These are phyloP conservation scores for Blastobotrys mokoenaii DNA, from an alignment of 805 yeast species.

Conservation along the genomic window DNA sequence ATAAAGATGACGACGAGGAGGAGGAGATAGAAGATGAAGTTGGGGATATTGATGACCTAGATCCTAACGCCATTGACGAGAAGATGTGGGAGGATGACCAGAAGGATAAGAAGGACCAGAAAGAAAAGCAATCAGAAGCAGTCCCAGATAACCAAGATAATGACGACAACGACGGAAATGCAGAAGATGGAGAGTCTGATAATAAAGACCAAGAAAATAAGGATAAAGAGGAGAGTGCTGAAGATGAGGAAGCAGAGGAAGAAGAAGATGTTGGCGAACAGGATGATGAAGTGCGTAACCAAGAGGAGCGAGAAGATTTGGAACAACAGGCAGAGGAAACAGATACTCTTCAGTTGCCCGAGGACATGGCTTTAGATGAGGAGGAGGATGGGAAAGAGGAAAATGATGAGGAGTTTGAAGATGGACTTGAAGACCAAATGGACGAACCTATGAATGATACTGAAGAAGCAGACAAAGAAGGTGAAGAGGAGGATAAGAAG, in stretches of 20 bases:
- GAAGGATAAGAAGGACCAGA: conserved; percentile 46
- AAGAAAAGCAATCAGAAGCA: conserved; percentile 77
- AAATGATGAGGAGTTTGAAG: conserved; percentile 28
- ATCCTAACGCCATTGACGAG: conserved; percentile 92
- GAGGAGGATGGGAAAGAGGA: conserved; percentile 46
- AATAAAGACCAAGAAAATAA: conserved; percentile 31
- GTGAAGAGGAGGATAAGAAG: conserved; percentile 16
- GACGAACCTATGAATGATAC: conserved; percentile 29
- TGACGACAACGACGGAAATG: conserved; percentile 24
- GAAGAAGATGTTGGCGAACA: conserved; percentile 61
- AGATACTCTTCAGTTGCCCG: conserved; percentile 85
- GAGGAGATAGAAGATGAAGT: conserved; percentile 82
- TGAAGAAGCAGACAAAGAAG: conserved; percentile 16
- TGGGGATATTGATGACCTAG: conserved; percentile 81
- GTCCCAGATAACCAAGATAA: conserved; percentile 40
- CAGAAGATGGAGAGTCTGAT: conserved; percentile 26
- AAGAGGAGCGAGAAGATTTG: conserved; percentile 59
- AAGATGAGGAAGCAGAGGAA: conserved; percentile 44
- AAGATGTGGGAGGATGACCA: conserved; percentile 97
- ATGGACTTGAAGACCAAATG: conserved; percentile 26
- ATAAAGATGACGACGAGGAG: conserved; percentile 46
- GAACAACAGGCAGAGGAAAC: conserved; percentile 73
- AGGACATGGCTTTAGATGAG: conserved; percentile 82
- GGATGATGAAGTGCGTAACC: conserved; percentile 72
- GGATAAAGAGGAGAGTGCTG: conserved; percentile 34